A percentile compares a stretch with the other conserved stretches of the same genome.
phyloP scores from a whole-genome alignment of 192 early-diverging fungal species.

The Gonapodya sp. region DNA sequence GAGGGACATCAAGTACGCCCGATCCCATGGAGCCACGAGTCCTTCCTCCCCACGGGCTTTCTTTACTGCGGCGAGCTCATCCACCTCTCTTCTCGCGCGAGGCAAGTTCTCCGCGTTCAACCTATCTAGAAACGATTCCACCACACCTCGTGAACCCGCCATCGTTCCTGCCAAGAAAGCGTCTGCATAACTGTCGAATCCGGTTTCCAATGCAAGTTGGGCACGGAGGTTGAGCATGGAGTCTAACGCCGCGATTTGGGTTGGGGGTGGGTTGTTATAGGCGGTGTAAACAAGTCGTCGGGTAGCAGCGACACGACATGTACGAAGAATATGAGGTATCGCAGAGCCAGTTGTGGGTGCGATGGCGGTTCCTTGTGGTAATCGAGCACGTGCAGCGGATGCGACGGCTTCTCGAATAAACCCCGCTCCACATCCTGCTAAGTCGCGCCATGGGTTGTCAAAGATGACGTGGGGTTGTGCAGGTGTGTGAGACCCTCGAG shows the following conservation, averaged over 20 bases:
- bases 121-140: slow-evolving; percentile 71
- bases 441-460: slow-evolving; percentile 17
- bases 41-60: slow-evolving; percentile 17
- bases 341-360: slow-evolving; percentile 50
- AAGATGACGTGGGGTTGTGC: slow-evolving; percentile 17
- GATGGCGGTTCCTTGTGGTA: slow-evolving; percentile 30
- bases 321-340: slow-evolving; percentile 52
- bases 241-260: slow-evolving; percentile 62
- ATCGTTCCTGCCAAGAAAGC: slow-evolving; percentile 87
- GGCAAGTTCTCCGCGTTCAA: slow-evolving; percentile 53
- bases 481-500: slow-evolving; percentile 18
- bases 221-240: slow-evolving; percentile 60
- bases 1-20: neutral
- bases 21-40: neutral
- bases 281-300: slow-evolving; percentile 64
- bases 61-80: slow-evolving; percentile 35
- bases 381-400: neutral
- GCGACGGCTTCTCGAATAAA: slow-evolving; percentile 4
- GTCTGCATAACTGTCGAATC: slow-evolving; percentile 72
- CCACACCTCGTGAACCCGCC: slow-evolving; percentile 45
- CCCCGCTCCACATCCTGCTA: slow-evolving; percentile 22
- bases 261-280: slow-evolving; percentile 56
- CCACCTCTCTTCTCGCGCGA: slow-evolving; percentile 36
- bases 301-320: slow-evolving; percentile 48
- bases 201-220: slow-evolving; percentile 64